Evolutionary conservation across 495 filamentous ascomycete genomes (phyloP), one percentile per base, ranked within the genome.

Genomic region (Aspergillus steynii): DNA sequence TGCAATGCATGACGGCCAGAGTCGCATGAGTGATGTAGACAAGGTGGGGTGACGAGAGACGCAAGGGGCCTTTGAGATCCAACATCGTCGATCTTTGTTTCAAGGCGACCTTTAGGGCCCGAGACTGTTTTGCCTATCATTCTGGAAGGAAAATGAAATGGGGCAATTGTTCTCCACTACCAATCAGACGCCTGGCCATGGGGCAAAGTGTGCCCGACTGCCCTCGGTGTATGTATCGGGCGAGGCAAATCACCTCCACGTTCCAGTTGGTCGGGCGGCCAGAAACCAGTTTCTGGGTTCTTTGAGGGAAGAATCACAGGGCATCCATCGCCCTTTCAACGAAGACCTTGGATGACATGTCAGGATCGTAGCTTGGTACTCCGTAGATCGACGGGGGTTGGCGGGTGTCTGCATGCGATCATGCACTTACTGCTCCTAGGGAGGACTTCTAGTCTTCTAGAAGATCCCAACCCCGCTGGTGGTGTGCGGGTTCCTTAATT

Each of bases 401-500:
- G 14, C 37, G 37, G 37, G 37, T 42, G 37, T 42, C 37, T 42
- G 37, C 37, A 42, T 42, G 9, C 37, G 12, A 42, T 10, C 37
- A 42, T 42, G 12, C 37, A 8, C 9, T 42, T 42, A 12, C 37
- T 3, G 37, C 9, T 42, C 12, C 37, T 42, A 50, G 49, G 25
- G 28, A 5, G 28, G 15, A 20, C 28, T 26, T 59, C 59, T 61
- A 61, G 59, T 56, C 28, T 26, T 59, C 59, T 61, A 61, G 59
- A 61, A 61, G 56, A n/a, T 51, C 59, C 28, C 46, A 37, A 56
- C 59, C 42, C 59, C 59, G 56, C 59, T 55, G 29, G 29, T 25
- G 53, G 31, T 12, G 14, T 14, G 37, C 37, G 37, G 37, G 49
- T 42, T 50, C 50, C 56, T 59, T 61, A 61, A 61, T 61, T 29